Percentiles rank a stretch among this genome's conserved stretches.
Conservation (phyloP, 1,284 basidiomycete species). For the Erythrobasidium hasegawianum region DNA sequence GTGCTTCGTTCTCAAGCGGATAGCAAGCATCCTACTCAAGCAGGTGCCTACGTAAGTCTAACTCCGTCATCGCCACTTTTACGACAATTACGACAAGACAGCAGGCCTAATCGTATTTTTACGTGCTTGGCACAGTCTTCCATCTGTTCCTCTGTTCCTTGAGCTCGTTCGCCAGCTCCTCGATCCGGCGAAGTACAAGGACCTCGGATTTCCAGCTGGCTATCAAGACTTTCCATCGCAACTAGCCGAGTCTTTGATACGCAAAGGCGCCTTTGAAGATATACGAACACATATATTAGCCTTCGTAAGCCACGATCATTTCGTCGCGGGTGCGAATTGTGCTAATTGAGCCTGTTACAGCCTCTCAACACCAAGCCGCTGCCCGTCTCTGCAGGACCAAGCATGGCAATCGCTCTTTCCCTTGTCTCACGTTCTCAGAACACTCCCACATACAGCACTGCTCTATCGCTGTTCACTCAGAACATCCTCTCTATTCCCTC, state of each 20-base stretch:
- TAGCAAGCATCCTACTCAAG: conserved; percentile 55
- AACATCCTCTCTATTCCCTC: conserved; percentile 62
- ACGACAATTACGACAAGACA: conserved; percentile 45
- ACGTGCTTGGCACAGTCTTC: conserved; percentile 46
- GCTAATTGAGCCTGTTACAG: conserved; percentile 45
- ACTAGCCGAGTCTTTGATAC: conserved; percentile 24
- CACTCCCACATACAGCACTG: conserved; percentile 19
- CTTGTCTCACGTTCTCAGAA: conserved; percentile 44
- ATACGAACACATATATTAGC: conserved; percentile 28
- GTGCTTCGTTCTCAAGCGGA: conserved; percentile 58
- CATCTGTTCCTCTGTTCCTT: conserved; percentile 43
- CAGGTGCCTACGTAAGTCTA: conserved; percentile 57
- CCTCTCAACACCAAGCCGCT: conserved; percentile 47
- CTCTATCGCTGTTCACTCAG: conserved; percentile 50
- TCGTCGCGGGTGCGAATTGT: conserved; percentile 38
- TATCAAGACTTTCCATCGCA: conserved; percentile 5
- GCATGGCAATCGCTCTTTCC: conserved; percentile 52
- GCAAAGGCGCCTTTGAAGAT: conserved; percentile 15
- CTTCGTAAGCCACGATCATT: conserved; percentile 39
- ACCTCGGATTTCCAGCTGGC: background rate
- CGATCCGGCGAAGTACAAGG: conserved; percentile 38
- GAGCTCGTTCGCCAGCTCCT: conserved; percentile 41
- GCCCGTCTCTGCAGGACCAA: conserved; percentile 46
- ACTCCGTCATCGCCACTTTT: conserved; percentile 48
- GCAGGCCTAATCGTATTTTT: background rate